These are phyloP conservation scores for Boeremia exigua DNA, from an alignment of 2,329 filamentous ascomycete genomes.

Conservation along the genomic window DNA sequence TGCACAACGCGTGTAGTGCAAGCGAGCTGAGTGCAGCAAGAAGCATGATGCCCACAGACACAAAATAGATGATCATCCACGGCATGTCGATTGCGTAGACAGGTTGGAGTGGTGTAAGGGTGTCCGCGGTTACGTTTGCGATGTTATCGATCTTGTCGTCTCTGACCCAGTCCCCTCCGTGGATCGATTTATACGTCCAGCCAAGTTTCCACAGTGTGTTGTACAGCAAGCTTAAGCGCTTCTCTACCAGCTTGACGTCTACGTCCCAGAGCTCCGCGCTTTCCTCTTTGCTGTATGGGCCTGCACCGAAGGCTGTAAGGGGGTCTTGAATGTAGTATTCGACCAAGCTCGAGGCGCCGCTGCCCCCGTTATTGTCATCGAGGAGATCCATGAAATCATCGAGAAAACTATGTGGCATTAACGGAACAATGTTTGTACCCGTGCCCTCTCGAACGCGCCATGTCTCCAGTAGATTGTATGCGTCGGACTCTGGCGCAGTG, in stretches of 20 bases:
- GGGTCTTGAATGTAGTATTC: not conserved
- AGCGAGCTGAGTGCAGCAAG: conserved; percentile 17
- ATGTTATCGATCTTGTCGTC: not conserved
- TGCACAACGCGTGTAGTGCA: conserved; percentile 10
- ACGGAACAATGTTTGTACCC: no score
- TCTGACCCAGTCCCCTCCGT: not conserved
- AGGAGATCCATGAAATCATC: not conserved
- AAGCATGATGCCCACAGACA: conserved; percentile 16
- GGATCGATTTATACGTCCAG: conserved; percentile 2
- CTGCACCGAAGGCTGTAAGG: not conserved
- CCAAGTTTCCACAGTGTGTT: conserved; percentile 16
- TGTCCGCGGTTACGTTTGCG: not conserved
- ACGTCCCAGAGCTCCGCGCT: not conserved
- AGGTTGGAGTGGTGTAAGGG: conserved; percentile 1
- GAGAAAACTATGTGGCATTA: not conserved
- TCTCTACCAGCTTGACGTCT: conserved; percentile 8
- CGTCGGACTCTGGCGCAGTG: no score
- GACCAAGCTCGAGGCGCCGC: not conserved
- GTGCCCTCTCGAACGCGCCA: no score
- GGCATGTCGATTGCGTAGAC: conserved; percentile 8
- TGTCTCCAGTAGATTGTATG: no score
- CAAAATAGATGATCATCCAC: conserved; percentile 13
- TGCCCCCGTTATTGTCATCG: not conserved
- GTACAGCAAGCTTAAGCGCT: conserved; percentile 7
- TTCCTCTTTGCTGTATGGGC: no score